A percentile compares a stretch with the other conserved stretches of the same genome.
Conservation (phyloP, 768 basidiomycete species). For the Mycena sanguinolenta region DNA sequence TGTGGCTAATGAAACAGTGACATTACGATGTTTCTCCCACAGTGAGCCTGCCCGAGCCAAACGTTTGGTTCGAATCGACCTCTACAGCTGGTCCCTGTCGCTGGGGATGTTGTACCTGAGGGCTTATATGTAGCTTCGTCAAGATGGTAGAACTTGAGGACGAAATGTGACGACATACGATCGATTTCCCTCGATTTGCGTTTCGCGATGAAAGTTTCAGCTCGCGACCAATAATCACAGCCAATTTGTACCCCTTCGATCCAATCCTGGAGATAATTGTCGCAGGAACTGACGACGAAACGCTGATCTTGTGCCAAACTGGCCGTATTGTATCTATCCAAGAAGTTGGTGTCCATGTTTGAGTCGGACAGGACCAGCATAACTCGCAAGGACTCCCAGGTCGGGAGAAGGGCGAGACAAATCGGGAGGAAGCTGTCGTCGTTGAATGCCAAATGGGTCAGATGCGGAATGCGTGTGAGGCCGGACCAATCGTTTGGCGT, state of each 20-base stretch:
- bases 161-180: neutral
- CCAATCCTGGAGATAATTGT: neutral
- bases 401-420: neutral
- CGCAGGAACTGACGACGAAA: neutral
- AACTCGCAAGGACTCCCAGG: neutral
- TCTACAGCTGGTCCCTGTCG: no score
- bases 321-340: neutral
- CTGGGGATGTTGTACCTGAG: no score
- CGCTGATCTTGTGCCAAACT: neutral
- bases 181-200: neutral
- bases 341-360: neutral
- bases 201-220: neutral
- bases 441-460: constrained; percentile 9
- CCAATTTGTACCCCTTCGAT: neutral
- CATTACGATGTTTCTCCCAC: no score
- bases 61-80: no score
- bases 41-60: no score
- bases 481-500: neutral
- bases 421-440: neutral
- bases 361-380: neutral
- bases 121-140: no score
- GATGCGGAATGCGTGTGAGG: neutral
- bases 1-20: no score
- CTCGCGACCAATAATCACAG: neutral
- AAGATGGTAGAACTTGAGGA: neutral